These are phyloP conservation scores for Acorus gramineus DNA, from an alignment of 106 monocot species.

Conservation along the genomic window DNA sequence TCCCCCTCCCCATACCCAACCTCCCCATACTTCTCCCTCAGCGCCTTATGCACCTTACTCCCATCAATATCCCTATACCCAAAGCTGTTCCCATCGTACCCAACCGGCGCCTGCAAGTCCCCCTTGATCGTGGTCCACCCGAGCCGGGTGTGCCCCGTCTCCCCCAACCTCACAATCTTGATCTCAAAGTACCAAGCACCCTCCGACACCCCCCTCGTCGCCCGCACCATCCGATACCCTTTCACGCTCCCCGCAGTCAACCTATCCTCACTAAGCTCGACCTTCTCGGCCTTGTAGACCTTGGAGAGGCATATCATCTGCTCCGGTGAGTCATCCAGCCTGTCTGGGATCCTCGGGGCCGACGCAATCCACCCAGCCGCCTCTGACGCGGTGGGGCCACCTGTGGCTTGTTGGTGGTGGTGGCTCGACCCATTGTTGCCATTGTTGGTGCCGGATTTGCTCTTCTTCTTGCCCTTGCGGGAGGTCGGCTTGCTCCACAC, in stretches of 20 bases:
- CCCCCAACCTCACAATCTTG: constrained; percentile 45
- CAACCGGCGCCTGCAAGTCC: constrained; percentile 92
- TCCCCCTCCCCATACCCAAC: constrained; percentile 76
- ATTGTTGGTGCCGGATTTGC: constrained; percentile 13
- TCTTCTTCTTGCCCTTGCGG: constrained; percentile 87
- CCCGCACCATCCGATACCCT: constrained; percentile 92
- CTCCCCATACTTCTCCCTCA: constrained; percentile 77
- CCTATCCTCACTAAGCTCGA: constrained; percentile 84
- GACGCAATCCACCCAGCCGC: background rate
- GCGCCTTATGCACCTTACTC: constrained; percentile 66
- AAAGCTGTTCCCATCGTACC: constrained; percentile 69
- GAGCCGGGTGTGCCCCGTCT: constrained; percentile 68
- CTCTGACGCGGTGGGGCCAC: background rate
- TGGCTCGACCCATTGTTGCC: no score
- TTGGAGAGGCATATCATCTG: constrained; percentile 58
- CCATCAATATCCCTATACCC: constrained; percentile 94
- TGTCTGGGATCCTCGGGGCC: constrained; percentile 52
- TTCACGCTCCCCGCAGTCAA: constrained; percentile 73
- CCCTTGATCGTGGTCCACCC: constrained; percentile 91
- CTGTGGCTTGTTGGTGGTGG: background rate
- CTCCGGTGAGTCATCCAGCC: constrained; percentile 61
- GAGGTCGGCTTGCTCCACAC: constrained; percentile 85
- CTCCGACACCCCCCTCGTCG: constrained; percentile 68
- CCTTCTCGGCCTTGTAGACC: constrained; percentile 79
- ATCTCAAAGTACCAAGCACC: constrained; percentile 95